Evolutionary conservation across 306 rosid genomes (phyloP).

Genomic region (Quercus parvula): DNA sequence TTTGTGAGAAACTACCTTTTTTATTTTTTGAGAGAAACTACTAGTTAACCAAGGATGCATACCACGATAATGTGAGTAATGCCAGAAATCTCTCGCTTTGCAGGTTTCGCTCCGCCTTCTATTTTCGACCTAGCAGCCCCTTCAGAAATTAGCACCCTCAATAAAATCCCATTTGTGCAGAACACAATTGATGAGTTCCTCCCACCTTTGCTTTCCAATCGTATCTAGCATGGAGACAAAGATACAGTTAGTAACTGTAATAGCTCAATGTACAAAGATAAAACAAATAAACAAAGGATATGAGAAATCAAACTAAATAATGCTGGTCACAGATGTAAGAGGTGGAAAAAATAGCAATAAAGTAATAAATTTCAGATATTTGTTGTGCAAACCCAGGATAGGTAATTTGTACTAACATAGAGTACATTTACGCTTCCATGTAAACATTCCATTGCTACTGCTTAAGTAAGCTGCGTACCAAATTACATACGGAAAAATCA

Average conservation of each 20-base stretch:
- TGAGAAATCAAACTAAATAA: not conserved
- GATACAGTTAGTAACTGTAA: not conserved
- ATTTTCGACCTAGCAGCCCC: slow-evolving; percentile 32
- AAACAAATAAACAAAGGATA: not conserved
- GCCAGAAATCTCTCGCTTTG: slow-evolving; percentile 38
- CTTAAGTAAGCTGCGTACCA: not conserved
- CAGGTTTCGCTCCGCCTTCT: slow-evolving; percentile 19
- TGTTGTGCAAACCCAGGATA: not conserved
- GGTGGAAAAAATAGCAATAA: not conserved
- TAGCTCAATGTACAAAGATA: slow-evolving; percentile 1
- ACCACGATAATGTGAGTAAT: slow-evolving; percentile 95
- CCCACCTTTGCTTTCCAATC: slow-evolving; percentile 88
- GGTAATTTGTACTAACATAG: not conserved
- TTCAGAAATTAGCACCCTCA: slow-evolving; percentile 69
- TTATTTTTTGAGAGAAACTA: not conserved
- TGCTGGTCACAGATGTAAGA: not conserved
- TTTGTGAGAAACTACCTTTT: no score
- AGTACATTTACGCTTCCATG: not conserved
- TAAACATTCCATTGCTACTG: not conserved
- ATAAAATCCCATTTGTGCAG: slow-evolving; percentile 86
- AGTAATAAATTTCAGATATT: not conserved
- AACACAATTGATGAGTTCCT: slow-evolving; percentile 73
- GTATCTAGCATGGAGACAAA: slow-evolving; percentile 57
- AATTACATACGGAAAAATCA: not conserved
- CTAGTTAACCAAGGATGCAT: slow-evolving; percentile 21